These are phyloP conservation scores for Suillus spraguei DNA, from an alignment of 768 basidiomycete species.

Conservation along the genomic window DNA sequence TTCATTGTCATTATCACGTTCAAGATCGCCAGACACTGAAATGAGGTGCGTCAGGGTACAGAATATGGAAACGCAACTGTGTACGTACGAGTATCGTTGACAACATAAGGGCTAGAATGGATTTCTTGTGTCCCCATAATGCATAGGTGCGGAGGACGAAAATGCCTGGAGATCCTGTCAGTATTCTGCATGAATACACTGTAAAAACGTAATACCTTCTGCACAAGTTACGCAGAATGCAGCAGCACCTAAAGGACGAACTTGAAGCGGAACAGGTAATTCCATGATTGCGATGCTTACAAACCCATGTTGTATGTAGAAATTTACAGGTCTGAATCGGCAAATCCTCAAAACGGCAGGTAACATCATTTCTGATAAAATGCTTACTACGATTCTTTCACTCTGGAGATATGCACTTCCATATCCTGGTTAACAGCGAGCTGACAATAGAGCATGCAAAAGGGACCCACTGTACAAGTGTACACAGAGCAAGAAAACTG, in stretches of 20 bases:
- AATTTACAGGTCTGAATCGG: not conserved
- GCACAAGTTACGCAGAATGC: not conserved
- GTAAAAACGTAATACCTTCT: not conserved
- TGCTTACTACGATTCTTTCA: not conserved
- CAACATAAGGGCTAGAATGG: not conserved
- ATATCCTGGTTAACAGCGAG: not conserved
- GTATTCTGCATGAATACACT: not conserved
- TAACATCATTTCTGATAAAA: not conserved
- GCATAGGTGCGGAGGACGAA: slow-evolving; percentile 3
- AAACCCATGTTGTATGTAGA: not conserved
- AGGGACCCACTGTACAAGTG: not conserved
- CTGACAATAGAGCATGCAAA: not conserved
- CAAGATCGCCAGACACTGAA: not conserved
- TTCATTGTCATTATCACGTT: not conserved
- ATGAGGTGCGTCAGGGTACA: not conserved
- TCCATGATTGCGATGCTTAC: not conserved
- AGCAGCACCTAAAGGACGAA: not conserved
- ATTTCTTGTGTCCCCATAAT: slow-evolving; percentile 5
- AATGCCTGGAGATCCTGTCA: not conserved
- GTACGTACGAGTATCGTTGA: not conserved
- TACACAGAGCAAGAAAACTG: not conserved
- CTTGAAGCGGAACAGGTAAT: not conserved
- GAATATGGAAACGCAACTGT: not conserved
- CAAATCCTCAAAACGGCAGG: not conserved
- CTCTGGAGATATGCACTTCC: slow-evolving; percentile 4